Conservation (phyloP, 495 filamentous ascomycete species). For the Oleoguttula mirabilis region DNA sequence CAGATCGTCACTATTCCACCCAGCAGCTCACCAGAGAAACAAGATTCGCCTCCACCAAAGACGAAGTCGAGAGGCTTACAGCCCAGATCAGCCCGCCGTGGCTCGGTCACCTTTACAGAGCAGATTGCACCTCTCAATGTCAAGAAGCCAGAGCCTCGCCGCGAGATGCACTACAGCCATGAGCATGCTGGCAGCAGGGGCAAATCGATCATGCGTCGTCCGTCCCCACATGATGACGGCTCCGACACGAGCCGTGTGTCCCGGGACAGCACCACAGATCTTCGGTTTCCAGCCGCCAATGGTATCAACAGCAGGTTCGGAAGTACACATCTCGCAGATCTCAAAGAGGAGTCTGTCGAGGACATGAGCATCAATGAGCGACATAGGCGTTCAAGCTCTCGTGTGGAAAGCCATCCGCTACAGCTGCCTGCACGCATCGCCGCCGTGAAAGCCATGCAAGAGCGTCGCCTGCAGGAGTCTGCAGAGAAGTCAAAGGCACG, state of each 20-base stretch:
- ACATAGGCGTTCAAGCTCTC: constrained; percentile 16
- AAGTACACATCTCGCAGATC: constrained; percentile 25
- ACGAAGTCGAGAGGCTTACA: not conserved
- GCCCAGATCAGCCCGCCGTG: constrained; percentile 4
- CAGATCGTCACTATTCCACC: constrained; percentile 20
- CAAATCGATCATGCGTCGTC: constrained; percentile 13
- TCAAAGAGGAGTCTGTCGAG: constrained; percentile 32
- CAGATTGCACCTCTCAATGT: constrained; percentile 16
- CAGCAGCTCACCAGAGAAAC: constrained; percentile 14
- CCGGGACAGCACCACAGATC: constrained; percentile 15
- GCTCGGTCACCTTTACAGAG: constrained; percentile 18
- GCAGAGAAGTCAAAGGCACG: constrained; percentile 17
- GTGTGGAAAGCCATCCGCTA: constrained; percentile 21
- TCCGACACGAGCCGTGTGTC: constrained; percentile 4
- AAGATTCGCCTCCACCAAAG: constrained; percentile 4
- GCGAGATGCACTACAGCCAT: not conserved
- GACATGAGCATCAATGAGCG: constrained; percentile 27
- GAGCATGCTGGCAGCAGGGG: constrained; percentile 3
- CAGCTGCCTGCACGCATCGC: constrained; percentile 21
- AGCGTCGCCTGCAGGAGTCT: constrained; percentile 19
- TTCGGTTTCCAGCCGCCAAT: constrained; percentile 15
- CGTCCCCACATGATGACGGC: constrained; percentile 8
- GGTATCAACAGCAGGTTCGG: constrained; percentile 12
- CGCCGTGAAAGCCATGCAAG: constrained; percentile 22
- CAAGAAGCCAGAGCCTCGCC: constrained; percentile 8